Base-by-base conservation (phyloP, 495 filamentous ascomycete species). In the Pyrenula massariospora region DNA sequence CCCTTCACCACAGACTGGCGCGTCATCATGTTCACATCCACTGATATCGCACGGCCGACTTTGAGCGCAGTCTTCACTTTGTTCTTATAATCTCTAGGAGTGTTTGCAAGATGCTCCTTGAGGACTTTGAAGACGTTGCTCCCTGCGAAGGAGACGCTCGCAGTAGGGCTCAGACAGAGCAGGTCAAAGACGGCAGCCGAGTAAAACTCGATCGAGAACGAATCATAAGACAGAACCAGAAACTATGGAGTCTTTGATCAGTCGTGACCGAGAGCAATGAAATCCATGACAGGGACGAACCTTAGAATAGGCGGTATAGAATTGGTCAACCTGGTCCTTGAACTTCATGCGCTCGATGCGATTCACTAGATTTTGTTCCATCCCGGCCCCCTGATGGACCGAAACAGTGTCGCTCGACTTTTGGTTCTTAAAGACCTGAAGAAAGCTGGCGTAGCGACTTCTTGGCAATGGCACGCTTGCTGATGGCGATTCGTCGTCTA, bases 91-190 rank as follows among this genome's bases (percentile, higher is more conserved):
- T 67, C 63, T 60, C 69, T 53, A 48, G 65, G 68, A 0, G 72
- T 60, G 20, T 70, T 68, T 57, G 59, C 61, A 3, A 66, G 60
- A 55, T 72, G 65, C 11, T 73, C 65, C 1, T 62, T 59, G 0
- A 83, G 69, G 21, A 80, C 71, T 48, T 67, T 64, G 63, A 81
- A 82, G 53, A 80, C 66, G 58, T 82, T 75, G 25, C 66, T 68
- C 22, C 71, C 72, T 25, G 72, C 61, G 10, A 79, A 65, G 1
- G 65, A 57, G 36, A 66, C 62, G 52, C 53, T 60, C 12, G 68
- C 68, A n/a, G 58, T 59, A 50, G 65, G 59, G 54, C 64, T 63
- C 19, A 78, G 71, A 31, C 71, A 70, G 23, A 81, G 66, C 20
- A 76, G 57, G 53, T 73, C 66, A 10, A 75, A 66, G 24, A 67